These are phyloP conservation scores for Cornus florida DNA, from an alignment of 148 eudicot genomes.

Conservation along the genomic window DNA sequence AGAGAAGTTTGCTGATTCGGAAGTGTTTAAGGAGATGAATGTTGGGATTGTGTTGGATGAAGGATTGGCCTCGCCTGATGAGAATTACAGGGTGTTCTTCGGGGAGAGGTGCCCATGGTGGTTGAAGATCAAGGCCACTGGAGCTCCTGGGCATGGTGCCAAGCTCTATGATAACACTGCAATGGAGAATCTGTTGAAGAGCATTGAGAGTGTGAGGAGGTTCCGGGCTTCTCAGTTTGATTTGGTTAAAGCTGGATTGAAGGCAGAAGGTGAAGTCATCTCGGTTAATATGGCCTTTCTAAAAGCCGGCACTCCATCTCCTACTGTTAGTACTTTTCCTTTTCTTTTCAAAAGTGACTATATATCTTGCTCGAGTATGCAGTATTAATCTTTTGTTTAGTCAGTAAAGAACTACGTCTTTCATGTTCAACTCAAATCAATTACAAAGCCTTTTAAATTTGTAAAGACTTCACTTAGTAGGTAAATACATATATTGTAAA, in stretches of 20 bases:
- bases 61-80: slow-evolving; percentile 79
- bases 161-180: slow-evolving; percentile 91
- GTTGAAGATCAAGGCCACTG: slow-evolving; percentile 84
- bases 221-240: slow-evolving; percentile 90
- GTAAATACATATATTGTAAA: too few species aligned
- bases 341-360: too few species aligned
- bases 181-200: slow-evolving; percentile 88
- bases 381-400: too few species aligned
- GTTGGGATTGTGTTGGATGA: slow-evolving; percentile 89
- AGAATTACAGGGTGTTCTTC: slow-evolving; percentile 70
- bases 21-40: slow-evolving; percentile 65
- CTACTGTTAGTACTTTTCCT: slow-evolving; percentile 56
- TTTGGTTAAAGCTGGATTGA: slow-evolving; percentile 82
- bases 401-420: too few species aligned
- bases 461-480: too few species aligned
- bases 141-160: slow-evolving; percentile 96
- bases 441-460: too few species aligned
- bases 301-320: slow-evolving; percentile 93
- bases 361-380: too few species aligned
- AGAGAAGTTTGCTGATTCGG: slow-evolving; percentile 66
- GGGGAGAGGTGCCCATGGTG: slow-evolving; percentile 92
- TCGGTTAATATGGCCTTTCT: slow-evolving; percentile 89
- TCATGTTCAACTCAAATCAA: too few species aligned
- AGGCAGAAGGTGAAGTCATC: slow-evolving; percentile 87
- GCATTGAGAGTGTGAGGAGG: slow-evolving; percentile 84